Percentiles rank a stretch among this genome's conserved stretches.
phyloP scores from a whole-genome alignment of 495 filamentous ascomycete genomes.

The Penicillium paxilli region DNA sequence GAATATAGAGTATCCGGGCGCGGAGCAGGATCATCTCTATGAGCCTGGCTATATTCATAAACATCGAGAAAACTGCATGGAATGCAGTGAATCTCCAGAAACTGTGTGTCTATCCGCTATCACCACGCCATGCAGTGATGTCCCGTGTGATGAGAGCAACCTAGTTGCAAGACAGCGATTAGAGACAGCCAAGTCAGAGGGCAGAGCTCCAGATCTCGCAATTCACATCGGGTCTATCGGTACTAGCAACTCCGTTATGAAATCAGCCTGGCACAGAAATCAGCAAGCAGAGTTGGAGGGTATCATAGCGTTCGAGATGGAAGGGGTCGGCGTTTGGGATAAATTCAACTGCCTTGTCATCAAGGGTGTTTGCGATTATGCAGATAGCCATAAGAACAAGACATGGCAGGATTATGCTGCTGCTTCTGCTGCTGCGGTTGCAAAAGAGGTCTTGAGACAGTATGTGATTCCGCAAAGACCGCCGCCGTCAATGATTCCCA shows the following conservation, averaged over 20 bases:
- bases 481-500: too few relatives aligned
- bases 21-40: neutral
- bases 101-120: neutral
- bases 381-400: slow-evolving; percentile 39
- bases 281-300: neutral
- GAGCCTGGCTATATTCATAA: neutral
- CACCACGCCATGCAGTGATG: neutral
- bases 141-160: neutral
- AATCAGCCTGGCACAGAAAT: neutral
- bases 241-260: neutral
- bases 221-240: neutral
- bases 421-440: slow-evolving; percentile 23
- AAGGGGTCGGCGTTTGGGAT: slow-evolving; percentile 15
- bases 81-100: neutral
- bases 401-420: slow-evolving; percentile 41
- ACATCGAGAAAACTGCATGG: neutral
- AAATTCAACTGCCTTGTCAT: slow-evolving; percentile 30
- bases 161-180: neutral
- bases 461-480: too few relatives aligned
- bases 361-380: slow-evolving; percentile 40
- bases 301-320: slow-evolving; percentile 3
- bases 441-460: slow-evolving; percentile 7
- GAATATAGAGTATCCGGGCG: neutral
- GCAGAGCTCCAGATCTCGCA: neutral
- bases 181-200: too few relatives aligned